phyloP scores from a whole-genome alignment of 2,329 filamentous ascomycete species.

The Fusarium cyanostomum region DNA sequence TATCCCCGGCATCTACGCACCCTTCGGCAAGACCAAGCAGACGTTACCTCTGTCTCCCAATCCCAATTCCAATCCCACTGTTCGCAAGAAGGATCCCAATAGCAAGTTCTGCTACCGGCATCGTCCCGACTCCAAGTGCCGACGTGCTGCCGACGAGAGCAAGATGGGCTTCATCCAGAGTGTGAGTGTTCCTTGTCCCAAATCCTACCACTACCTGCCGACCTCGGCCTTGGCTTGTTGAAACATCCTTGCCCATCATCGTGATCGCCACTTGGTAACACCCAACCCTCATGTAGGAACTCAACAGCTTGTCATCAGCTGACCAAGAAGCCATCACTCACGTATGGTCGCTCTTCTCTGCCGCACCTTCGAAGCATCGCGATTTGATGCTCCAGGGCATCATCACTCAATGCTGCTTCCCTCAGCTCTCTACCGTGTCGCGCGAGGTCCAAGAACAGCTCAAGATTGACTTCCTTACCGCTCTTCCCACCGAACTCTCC shows the following conservation, averaged over 20 bases:
- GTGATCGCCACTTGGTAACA: constrained; percentile 1
- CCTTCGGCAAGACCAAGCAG: constrained; percentile 68
- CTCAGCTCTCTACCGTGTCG: constrained; percentile 92
- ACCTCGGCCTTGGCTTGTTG: neutral
- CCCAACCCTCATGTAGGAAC: constrained; percentile 63
- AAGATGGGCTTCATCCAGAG: constrained; percentile 96
- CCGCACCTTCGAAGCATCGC: constrained; percentile 90
- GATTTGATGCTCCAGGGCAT: constrained; percentile 97
- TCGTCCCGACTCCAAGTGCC: constrained; percentile 91
- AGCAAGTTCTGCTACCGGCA: constrained; percentile 97
- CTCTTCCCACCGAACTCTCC: constrained; percentile 87
- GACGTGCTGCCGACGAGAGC: constrained; percentile 89
- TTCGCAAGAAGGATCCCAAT: constrained; percentile 67
- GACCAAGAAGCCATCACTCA: constrained; percentile 97
- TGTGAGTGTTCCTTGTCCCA: constrained; percentile 58
- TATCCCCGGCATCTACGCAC: constrained; percentile 88
- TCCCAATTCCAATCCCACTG: constrained; percentile 35
- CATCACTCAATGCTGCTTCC: constrained; percentile 96
- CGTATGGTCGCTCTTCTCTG: constrained; percentile 97
- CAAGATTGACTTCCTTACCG: constrained; percentile 94
- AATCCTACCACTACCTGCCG: neutral
- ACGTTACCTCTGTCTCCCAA: constrained; percentile 22
- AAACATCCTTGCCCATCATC: neutral
- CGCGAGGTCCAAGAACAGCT: constrained; percentile 92
- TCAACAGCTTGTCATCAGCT: constrained; percentile 80